Percentiles rank a stretch among this genome's conserved stretches.
Evolutionary conservation across 306 rosid species (phyloP).

Genomic region (Betula pendula): DNA sequence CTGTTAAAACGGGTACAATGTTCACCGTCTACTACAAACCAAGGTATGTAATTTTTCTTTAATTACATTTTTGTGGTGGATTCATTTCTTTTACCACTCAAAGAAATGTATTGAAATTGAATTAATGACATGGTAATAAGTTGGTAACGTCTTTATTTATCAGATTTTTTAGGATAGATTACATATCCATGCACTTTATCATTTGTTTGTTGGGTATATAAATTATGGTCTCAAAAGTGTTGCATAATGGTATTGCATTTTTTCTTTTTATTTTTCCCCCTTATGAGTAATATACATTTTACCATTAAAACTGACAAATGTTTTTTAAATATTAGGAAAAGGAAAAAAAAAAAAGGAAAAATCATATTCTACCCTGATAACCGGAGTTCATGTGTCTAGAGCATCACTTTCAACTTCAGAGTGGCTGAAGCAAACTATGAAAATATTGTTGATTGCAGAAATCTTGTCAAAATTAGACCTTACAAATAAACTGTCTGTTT

Average conservation of each 20-base stretch:
- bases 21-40: constrained; percentile 64
- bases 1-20: constrained; percentile 51
- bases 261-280: background rate
- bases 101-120: background rate
- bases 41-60: constrained; percentile 29
- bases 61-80: background rate
- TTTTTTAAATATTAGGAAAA: background rate
- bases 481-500: background rate
- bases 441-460: background rate
- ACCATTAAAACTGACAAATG: background rate
- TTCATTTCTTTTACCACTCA: background rate
- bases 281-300: background rate
- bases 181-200: background rate
- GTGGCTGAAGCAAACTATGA: background rate
- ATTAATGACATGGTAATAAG: background rate
- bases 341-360: background rate
- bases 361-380: background rate
- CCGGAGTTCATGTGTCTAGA: background rate
- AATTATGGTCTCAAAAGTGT: background rate
- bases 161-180: background rate
- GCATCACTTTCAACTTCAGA: background rate
- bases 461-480: background rate
- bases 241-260: background rate
- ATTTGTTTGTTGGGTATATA: background rate
- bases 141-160: background rate